phyloP scores from a whole-genome alignment of 768 basidiomycete genomes.

The Tephrocybe sp. region DNA sequence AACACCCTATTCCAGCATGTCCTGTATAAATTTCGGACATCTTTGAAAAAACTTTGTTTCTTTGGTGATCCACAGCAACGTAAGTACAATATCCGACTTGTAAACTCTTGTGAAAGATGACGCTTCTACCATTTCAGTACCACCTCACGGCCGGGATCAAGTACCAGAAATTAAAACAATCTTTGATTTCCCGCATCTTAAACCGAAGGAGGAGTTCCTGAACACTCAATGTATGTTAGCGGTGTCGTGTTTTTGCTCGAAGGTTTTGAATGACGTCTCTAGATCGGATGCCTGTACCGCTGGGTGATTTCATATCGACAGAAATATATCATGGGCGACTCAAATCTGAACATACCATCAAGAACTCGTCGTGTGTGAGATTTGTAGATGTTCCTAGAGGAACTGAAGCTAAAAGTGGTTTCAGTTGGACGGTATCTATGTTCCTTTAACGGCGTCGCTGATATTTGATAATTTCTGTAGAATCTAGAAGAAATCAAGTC shows the following conservation, averaged over 20 bases:
- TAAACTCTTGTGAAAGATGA: too few relatives aligned
- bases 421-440: slow-evolving; percentile 47
- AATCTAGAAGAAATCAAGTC: slow-evolving; percentile 38
- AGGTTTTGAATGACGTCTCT: background rate
- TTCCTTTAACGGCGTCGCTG: background rate
- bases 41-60: slow-evolving; percentile 43
- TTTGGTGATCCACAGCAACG: slow-evolving; percentile 56
- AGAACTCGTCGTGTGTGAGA: slow-evolving; percentile 30
- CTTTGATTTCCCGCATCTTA: slow-evolving; percentile 43
- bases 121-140: slow-evolving; percentile 30
- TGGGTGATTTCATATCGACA: slow-evolving; percentile 49
- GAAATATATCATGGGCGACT: slow-evolving; percentile 39
- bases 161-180: slow-evolving; percentile 38
- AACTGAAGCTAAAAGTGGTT: slow-evolving; percentile 31
- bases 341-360: slow-evolving; percentile 33
- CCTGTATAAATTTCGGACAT: slow-evolving; percentile 35
- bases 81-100: slow-evolving; percentile 22
- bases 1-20: slow-evolving; percentile 30
- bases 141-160: slow-evolving; percentile 46
- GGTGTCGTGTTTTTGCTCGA: background rate
- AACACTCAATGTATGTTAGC: slow-evolving; percentile 42
- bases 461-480: slow-evolving; percentile 20
- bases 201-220: slow-evolving; percentile 32
- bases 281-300: slow-evolving; percentile 51
- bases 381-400: slow-evolving; percentile 43